phyloP scores from a whole-genome alignment of 1,139 yeast species.

The Eremothecium sinecaudum region DNA sequence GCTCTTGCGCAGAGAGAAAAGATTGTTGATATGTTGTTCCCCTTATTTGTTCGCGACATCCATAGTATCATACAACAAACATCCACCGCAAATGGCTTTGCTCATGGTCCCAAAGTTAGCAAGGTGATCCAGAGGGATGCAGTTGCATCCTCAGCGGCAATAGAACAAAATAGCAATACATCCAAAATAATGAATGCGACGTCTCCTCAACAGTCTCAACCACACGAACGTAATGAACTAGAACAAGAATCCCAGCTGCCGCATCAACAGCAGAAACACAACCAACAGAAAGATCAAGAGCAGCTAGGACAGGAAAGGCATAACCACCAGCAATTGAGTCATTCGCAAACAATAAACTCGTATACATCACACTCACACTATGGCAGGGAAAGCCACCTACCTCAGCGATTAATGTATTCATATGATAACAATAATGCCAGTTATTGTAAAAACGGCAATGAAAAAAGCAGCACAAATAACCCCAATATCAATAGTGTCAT shows the following conservation, averaged over 20 bases:
- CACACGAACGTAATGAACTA: constrained; percentile 3
- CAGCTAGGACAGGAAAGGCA: constrained; percentile 8
- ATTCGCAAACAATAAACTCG: constrained; percentile 10
- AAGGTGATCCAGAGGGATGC: constrained; percentile 7
- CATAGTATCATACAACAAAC: constrained; percentile 50
- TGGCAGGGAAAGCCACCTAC: not conserved
- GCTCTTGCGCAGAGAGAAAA: constrained; percentile 88
- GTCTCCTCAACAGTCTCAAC: not conserved
- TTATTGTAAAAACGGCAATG: not conserved
- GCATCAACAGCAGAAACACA: constrained; percentile 59
- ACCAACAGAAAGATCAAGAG: constrained; percentile 26
- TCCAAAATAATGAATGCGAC: constrained; percentile 3
- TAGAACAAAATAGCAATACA: constrained; percentile 7
- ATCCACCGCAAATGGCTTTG: constrained; percentile 13
- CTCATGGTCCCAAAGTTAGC: constrained; percentile 4
- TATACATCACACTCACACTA: constrained; percentile 6
- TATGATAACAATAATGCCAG: not conserved
- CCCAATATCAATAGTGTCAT: not conserved
- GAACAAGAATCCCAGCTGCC: not conserved
- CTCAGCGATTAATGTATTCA: constrained; percentile 1
- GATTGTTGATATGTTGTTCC: constrained; percentile 76
- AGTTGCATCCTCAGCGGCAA: constrained; percentile 9
- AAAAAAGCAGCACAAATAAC: not conserved
- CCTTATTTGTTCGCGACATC: constrained; percentile 80
- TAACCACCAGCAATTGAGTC: too few species aligned